phyloP scores from a whole-genome alignment of 352 stramenopile genomes.

The Stramenopiles sp. region DNA sequence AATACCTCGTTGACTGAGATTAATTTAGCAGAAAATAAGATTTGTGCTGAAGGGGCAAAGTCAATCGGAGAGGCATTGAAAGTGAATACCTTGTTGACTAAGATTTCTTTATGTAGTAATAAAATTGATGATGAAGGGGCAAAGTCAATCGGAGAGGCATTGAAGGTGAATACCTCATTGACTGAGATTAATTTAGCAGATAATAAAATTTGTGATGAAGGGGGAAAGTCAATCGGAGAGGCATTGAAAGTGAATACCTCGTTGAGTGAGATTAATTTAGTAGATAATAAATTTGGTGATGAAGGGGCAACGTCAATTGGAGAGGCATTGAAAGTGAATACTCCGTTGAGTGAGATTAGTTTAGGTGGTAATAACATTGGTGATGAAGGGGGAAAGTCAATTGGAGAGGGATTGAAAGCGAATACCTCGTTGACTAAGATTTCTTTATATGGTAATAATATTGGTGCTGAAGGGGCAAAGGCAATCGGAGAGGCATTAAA shows the following conservation, averaged over 20 bases:
- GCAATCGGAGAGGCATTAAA: background rate
- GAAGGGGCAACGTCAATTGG: background rate
- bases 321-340: background rate
- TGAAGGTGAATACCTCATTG: background rate
- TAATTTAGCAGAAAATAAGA: background rate
- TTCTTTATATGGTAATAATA: background rate
- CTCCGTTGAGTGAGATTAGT: background rate
- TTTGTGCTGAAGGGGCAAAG: constrained; percentile 6
- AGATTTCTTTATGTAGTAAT: background rate
- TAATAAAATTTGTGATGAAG: background rate
- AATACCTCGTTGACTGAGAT: no score
- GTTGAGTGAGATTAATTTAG: background rate
- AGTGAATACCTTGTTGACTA: background rate
- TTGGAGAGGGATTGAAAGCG: background rate
- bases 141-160: background rate
- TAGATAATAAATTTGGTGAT: background rate
- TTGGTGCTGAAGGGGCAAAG: background rate
- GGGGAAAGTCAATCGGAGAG: background rate
- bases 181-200: background rate
- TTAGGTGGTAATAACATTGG: background rate
- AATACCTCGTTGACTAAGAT: background rate
- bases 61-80: constrained; percentile 3
- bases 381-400: background rate
- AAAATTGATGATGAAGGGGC: constrained; percentile 7
- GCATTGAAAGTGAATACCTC: background rate